Base-by-base conservation (phyloP, 2,329 filamentous ascomycete genomes). In the Fusarium sarcochroum region DNA sequence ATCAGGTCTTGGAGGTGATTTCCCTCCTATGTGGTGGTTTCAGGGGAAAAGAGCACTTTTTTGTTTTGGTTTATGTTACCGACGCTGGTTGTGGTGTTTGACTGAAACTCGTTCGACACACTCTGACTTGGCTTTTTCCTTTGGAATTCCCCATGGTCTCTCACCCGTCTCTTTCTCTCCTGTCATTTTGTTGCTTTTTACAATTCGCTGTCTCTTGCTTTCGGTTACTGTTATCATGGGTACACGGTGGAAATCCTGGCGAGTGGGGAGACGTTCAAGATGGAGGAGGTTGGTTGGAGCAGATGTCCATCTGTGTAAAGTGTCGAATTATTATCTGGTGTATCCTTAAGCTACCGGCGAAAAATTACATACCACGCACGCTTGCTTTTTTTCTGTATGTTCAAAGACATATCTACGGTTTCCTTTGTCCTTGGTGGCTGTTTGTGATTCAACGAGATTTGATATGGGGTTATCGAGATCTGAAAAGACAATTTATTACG, bases 1-100 rank as follows among this genome's bases (percentile, higher is more conserved):
- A 80, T 77, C 68, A 64, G 76, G 75, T 76, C 71, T 73, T 69
- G 67, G 69, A 63, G 76, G 71, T 60, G 69, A 73, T 63, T 70
- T 72, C 63, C 63, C 72, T 72, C 67, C 64, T 69, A 65, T 66
- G 71, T 69, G 72, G 73, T 74, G 75, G 74, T 73, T 73, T 74
- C 54, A 68, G 75, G 72, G 71, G 73, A 78, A 77, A 77, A 76
- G 75, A 76, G 69, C 67, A 67, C 59, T 65, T 62, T 38, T 72
- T 66, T 63, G 64, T 68, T 68, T 63, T 60, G 56, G 47, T 62
- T 68, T 69, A 66, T 69, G 58, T 66, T 61, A 54, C 51, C 68
- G 47, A 68, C 47, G 63, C 53, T 70, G 67, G 64, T 32, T 63
- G 67, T 34, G 42, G 62, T 55, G 55, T 56, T 70, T 58, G 46